Conservation (phyloP, 805 yeast genomes). For the Saccharomycopsis sp. region DNA sequence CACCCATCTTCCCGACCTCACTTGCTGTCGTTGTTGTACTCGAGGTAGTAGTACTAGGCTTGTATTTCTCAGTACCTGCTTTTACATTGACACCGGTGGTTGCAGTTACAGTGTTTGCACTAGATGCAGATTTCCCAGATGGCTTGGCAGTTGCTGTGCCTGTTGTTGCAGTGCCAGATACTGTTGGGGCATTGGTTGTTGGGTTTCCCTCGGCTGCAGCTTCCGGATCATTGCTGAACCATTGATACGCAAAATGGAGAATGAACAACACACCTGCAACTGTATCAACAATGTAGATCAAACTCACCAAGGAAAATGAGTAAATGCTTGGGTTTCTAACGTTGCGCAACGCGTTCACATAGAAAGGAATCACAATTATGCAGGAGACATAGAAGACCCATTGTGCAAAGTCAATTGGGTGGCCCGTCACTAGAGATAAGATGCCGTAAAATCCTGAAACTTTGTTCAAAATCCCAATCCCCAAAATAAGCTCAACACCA, state of each 20-base stretch:
- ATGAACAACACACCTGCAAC: constrained; percentile 59
- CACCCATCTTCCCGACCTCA: too few relatives aligned
- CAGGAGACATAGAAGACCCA: constrained; percentile 72
- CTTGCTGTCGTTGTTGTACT: not conserved
- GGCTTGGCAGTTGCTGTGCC: not conserved
- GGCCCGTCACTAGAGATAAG: constrained; percentile 80
- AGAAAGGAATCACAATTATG: constrained; percentile 52
- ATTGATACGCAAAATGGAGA: constrained; percentile 58
- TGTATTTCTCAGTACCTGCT: too few relatives aligned
- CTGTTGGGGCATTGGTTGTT: constrained; percentile 13
- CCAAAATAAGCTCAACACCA: constrained; percentile 77
- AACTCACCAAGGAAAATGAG: constrained; percentile 51
- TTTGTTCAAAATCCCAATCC: constrained; percentile 73
- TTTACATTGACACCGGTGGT: too few relatives aligned
- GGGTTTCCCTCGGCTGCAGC: too few relatives aligned
- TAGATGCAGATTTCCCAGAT: not conserved
- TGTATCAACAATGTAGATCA: constrained; percentile 62
- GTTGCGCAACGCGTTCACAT: constrained; percentile 45
- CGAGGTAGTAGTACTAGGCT: not conserved
- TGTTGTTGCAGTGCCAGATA: constrained; percentile 1
- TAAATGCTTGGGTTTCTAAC: constrained; percentile 49
- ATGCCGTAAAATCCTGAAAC: constrained; percentile 86
- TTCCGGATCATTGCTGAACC: constrained; percentile 51
- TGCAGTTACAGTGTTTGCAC: too few relatives aligned
- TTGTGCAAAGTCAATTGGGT: constrained; percentile 72